Percentiles rank a stretch among this genome's conserved stretches.
Conservation (phyloP, 306 rosid species). For the Quercus berberidifolia region DNA sequence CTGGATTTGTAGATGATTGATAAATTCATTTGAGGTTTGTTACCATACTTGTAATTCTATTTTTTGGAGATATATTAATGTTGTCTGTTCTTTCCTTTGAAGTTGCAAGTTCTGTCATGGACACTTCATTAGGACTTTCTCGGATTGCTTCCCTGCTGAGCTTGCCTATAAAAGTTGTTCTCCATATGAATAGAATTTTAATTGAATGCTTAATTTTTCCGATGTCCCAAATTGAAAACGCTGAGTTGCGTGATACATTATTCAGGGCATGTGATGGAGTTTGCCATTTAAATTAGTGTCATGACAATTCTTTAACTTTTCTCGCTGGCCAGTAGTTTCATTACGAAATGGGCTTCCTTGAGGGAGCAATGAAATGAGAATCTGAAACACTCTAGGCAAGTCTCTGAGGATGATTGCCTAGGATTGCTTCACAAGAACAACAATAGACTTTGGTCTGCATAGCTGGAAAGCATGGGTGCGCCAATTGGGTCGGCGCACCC, state of each 20-base stretch:
- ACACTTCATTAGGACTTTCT: conserved; percentile 5
- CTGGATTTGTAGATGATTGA: conserved; percentile 45
- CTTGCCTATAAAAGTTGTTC: not conserved
- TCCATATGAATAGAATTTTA: not conserved
- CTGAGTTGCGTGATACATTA: no score
- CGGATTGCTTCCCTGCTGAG: not conserved
- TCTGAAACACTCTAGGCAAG: no score
- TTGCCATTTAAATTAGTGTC: not conserved
- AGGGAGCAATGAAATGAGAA: not conserved
- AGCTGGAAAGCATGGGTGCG: no score
- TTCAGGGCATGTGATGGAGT: not conserved
- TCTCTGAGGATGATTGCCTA: no score
- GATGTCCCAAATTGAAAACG: no score
- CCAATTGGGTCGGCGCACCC: no score
- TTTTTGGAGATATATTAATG: conserved; percentile 5
- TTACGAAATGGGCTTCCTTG: not conserved
- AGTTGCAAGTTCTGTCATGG: not conserved
- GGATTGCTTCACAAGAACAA: no score
- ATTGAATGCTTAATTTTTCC: not conserved
- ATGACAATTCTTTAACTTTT: not conserved
- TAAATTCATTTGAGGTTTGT: conserved; percentile 4
- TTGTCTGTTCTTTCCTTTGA: conserved; percentile 11
- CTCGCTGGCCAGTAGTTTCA: not conserved
- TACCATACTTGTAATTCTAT: conserved; percentile 19
- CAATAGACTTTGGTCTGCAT: no score